Percentiles rank a stretch among this genome's conserved stretches.
phyloP scores from a whole-genome alignment of 2,329 filamentous ascomycete species.

The Chaetomium sp. region DNA sequence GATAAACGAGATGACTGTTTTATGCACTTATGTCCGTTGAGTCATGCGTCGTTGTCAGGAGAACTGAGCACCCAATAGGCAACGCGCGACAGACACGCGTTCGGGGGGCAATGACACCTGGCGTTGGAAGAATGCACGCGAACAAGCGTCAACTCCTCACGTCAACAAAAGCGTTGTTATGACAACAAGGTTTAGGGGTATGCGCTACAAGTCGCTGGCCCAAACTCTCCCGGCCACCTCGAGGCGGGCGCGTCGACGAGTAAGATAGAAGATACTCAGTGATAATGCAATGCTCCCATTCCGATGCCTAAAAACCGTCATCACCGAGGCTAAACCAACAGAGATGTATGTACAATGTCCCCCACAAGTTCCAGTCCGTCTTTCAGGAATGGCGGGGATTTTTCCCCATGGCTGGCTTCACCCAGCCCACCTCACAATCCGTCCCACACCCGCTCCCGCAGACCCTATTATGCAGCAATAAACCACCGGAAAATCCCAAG shows the following conservation, averaged over 20 bases:
- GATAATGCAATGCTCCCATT: slow-evolving; percentile 32
- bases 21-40: not conserved
- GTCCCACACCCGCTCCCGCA: slow-evolving; percentile 10
- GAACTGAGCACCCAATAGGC: not conserved
- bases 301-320: slow-evolving; percentile 28
- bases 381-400: not conserved
- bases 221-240: not conserved
- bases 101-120: not conserved
- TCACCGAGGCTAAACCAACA: slow-evolving; percentile 25
- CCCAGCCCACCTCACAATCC: slow-evolving; percentile 6
- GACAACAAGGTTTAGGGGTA: not conserved
- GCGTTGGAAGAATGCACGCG: not conserved
- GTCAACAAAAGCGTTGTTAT: not conserved
- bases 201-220: not conserved
- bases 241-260: not conserved
- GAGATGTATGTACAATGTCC: slow-evolving; percentile 27
- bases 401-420: slow-evolving; percentile 15
- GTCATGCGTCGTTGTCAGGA: not conserved
- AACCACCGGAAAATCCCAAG: slow-evolving; percentile 4
- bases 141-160: too few species aligned
- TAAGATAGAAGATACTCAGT: slow-evolving; percentile 2
- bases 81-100: not conserved
- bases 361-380: not conserved
- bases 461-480: slow-evolving; percentile 28
- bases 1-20: not conserved